Percentiles rank a stretch among this genome's conserved stretches.
phyloP scores from a whole-genome alignment of 345 rosid genomes.

The Rhodamnia argentea region DNA sequence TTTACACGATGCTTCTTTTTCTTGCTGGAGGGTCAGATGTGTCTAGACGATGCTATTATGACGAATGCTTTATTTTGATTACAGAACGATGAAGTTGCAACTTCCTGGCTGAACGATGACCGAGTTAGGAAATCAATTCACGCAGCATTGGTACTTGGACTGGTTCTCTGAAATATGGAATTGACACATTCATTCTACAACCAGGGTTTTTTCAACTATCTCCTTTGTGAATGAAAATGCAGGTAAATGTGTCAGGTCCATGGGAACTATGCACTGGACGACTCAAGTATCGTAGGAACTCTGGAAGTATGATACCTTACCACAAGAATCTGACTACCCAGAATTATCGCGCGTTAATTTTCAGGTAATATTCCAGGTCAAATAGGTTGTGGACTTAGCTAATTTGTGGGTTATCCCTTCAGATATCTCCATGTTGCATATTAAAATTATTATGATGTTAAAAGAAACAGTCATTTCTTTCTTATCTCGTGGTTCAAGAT shows the following conservation, averaged over 20 bases:
- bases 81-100: slow-evolving; percentile 42
- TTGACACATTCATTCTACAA: not conserved
- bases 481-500: not conserved
- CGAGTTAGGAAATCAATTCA: slow-evolving; percentile 39
- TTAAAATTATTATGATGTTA: not conserved
- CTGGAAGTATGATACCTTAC: slow-evolving; percentile 39
- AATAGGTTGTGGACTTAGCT: not conserved
- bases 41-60: not conserved
- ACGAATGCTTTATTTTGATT: not conserved
- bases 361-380: slow-evolving; percentile 19
- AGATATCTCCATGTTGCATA: not conserved
- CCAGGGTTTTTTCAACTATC: not conserved
- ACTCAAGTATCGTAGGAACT: slow-evolving; percentile 5
- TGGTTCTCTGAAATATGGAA: not conserved
- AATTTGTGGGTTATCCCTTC: not conserved
- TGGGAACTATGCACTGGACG: slow-evolving; percentile 39
- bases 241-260: slow-evolving; percentile 15
- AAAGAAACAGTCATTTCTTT: not conserved
- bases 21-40: not conserved
- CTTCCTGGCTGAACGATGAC: slow-evolving; percentile 35
- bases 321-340: slow-evolving; percentile 30
- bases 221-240: not conserved
- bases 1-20: not conserved
- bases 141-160: slow-evolving; percentile 24
- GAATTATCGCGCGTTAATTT: slow-evolving; percentile 46